These are phyloP conservation scores for Saccharomycopsis vini DNA, from an alignment of 805 yeast species.

Conservation along the genomic window DNA sequence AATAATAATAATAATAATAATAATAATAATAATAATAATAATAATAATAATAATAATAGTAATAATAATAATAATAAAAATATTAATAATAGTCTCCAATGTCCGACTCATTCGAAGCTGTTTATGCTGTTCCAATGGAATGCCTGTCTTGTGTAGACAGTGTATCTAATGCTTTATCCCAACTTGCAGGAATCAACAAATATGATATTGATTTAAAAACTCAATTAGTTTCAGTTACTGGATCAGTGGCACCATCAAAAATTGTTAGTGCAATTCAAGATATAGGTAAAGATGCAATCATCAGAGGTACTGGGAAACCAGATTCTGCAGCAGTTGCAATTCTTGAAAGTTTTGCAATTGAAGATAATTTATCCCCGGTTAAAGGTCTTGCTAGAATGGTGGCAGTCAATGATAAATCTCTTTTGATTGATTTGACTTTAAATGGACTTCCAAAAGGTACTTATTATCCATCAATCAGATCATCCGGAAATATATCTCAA, in stretches of 20 bases:
- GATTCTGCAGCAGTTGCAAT: constrained; percentile 89
- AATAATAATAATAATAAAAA: no score
- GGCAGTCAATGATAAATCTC: constrained; percentile 44
- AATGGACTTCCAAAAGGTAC: constrained; percentile 56
- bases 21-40: no score
- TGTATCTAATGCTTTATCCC: constrained; percentile 44
- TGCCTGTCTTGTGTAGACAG: constrained; percentile 65
- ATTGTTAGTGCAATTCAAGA: constrained; percentile 59
- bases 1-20: no score
- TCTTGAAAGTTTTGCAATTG: constrained; percentile 55
- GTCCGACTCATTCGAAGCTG: constrained; percentile 40
- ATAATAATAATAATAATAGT: no score
- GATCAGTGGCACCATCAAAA: constrained; percentile 66
- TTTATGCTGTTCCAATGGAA: constrained; percentile 79
- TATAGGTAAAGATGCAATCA: constrained; percentile 82
- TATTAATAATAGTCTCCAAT: no score
- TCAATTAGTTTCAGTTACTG: constrained; percentile 60
- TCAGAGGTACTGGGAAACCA: constrained; percentile 82
- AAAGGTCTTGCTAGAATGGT: constrained; percentile 85
- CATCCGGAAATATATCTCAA: constrained; percentile 65
- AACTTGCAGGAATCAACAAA: constrained; percentile 40
- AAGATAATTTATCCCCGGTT: constrained; percentile 47
- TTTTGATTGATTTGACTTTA: constrained; percentile 68
- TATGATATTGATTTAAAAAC: constrained; percentile 48
- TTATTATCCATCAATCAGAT: constrained; percentile 62